phyloP scores from a whole-genome alignment of 768 basidiomycete genomes.

The Paxillus involutus region DNA sequence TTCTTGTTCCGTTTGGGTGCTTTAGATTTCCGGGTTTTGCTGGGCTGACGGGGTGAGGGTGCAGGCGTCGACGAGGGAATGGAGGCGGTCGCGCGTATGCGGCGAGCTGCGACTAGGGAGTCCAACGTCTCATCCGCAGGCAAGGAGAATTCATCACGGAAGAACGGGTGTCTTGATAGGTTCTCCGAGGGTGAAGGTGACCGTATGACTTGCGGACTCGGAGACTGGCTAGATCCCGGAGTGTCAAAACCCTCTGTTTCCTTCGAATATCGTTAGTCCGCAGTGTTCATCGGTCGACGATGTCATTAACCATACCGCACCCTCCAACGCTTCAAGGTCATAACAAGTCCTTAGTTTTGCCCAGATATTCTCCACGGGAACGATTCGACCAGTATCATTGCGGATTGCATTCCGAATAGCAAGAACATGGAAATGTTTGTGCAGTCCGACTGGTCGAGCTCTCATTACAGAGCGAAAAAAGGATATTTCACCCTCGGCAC shows the following conservation, averaged over 20 bases:
- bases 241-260: constrained; percentile 51
- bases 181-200: constrained; percentile 74
- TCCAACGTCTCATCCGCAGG: constrained; percentile 65
- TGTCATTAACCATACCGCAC: constrained; percentile 39
- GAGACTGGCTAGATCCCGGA: constrained; percentile 37
- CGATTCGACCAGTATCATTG: constrained; percentile 63
- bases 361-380: constrained; percentile 71
- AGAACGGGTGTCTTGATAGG: constrained; percentile 67
- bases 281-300: constrained; percentile 3
- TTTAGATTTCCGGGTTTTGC: constrained; percentile 38
- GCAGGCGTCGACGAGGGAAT: constrained; percentile 53
- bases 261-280: constrained; percentile 18
- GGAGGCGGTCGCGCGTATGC: constrained; percentile 64
- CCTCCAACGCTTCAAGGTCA: constrained; percentile 72
- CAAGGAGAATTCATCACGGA: constrained; percentile 64
- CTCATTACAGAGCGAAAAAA: constrained; percentile 84
- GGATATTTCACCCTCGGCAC: constrained; percentile 79
- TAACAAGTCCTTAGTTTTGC: constrained; percentile 70
- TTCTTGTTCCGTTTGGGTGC: constrained; percentile 47
- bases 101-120: constrained; percentile 56
- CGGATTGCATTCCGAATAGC: constrained; percentile 70
- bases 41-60: constrained; percentile 46
- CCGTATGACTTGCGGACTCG: constrained; percentile 48
- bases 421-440: constrained; percentile 80
- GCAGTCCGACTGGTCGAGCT: constrained; percentile 78